These are phyloP conservation scores for Candida ulmi DNA, from an alignment of 805 yeast species.

Conservation along the genomic window DNA sequence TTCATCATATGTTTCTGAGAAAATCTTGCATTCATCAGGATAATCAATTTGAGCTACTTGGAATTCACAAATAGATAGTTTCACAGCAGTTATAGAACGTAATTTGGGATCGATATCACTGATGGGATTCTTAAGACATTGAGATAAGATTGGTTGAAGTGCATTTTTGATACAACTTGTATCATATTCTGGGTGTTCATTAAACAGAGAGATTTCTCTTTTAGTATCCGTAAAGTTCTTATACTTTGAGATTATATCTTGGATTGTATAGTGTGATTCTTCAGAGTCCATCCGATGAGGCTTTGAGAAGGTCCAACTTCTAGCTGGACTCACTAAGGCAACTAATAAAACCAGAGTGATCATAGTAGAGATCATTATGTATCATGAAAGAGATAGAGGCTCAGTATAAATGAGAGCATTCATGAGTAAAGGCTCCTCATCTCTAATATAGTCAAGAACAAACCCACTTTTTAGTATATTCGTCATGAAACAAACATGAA, in stretches of 20 bases:
- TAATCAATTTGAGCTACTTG: constrained; percentile 36
- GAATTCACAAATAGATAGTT: constrained; percentile 51
- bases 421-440: too few species aligned
- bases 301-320: too few species aligned
- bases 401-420: too few species aligned
- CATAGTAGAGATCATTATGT: too few species aligned
- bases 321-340: too few species aligned
- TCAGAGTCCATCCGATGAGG: not conserved
- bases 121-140: constrained; percentile 35
- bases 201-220: constrained; percentile 8
- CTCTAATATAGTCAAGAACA: too few species aligned
- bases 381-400: too few species aligned
- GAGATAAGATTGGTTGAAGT: constrained; percentile 31
- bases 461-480: too few species aligned
- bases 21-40: constrained; percentile 20
- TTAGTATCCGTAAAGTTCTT: constrained; percentile 9
- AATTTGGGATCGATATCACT: constrained; percentile 31
- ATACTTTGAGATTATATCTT: constrained; percentile 15
- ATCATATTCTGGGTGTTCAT: constrained; percentile 8
- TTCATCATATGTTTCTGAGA: constrained; percentile 10
- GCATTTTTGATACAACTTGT: constrained; percentile 36
- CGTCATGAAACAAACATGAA: not conserved
- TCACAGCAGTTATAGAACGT: constrained; percentile 37
- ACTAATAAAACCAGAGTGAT: too few species aligned
- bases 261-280: constrained; percentile 10